A percentile compares a stretch with the other conserved stretches of the same genome.
These are phyloP conservation scores for Periconia sp. DNA, from an alignment of 2,329 filamentous ascomycete species.

Conservation along the genomic window DNA sequence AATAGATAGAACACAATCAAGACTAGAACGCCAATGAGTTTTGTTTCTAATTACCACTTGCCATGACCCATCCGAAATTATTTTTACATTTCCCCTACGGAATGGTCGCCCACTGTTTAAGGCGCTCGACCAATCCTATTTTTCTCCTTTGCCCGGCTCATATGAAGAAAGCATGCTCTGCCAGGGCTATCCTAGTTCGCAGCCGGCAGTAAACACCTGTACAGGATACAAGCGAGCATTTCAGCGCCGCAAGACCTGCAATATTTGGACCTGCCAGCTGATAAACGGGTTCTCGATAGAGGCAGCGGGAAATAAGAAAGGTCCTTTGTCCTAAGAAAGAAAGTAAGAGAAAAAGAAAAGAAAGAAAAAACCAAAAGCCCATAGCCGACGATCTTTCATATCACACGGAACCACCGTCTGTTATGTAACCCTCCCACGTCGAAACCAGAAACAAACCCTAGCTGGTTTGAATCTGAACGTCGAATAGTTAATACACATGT, in stretches of 20 bases:
- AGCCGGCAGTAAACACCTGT: neutral
- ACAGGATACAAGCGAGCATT: slow-evolving; percentile 13
- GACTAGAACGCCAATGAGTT: neutral
- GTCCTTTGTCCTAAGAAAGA: neutral
- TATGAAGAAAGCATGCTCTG: neutral
- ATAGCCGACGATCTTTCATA: slow-evolving; percentile 11
- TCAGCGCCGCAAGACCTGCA: slow-evolving; percentile 15
- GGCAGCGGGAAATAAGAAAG: slow-evolving; percentile 3
- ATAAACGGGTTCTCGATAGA: neutral
- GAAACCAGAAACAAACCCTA: neutral
- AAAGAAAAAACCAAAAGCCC: slow-evolving; percentile 3
- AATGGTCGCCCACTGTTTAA: neutral
- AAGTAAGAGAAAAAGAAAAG: neutral
- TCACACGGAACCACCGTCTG: neutral
- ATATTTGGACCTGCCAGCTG: neutral
- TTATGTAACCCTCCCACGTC: neutral
- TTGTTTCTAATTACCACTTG: neutral
- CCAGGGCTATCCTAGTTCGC: neutral
- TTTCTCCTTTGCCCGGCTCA: neutral
- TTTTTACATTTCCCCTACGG: neutral
- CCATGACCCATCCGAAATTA: neutral
- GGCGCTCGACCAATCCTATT: neutral
- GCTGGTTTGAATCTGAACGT: neutral
- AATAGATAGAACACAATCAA: neutral
- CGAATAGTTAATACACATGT: neutral